A percentile compares a stretch with the other conserved stretches of the same genome.
Evolutionary conservation across 441 rosid genomes (phyloP).

Genomic region (Brassica hybrid): DNA sequence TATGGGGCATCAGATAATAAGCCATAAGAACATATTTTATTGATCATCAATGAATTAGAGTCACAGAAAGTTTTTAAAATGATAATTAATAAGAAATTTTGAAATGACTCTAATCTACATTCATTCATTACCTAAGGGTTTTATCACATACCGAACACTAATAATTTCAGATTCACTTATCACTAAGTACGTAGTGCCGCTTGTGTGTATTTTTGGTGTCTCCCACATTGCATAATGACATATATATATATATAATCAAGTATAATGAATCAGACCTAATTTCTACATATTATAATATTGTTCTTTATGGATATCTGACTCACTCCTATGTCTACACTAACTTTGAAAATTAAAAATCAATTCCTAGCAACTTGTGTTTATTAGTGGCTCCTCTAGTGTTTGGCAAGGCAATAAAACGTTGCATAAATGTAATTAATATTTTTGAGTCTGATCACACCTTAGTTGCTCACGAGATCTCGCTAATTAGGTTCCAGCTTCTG

Average conservation of each 20-base stretch:
- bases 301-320: constrained; percentile 44
- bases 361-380: constrained; percentile 27
- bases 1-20: not conserved
- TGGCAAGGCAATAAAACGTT: constrained; percentile 1
- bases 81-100: not conserved
- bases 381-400: constrained; percentile 14
- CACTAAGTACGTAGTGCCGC: constrained; percentile 30
- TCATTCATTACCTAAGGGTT: not conserved
- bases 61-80: not conserved
- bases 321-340: constrained; percentile 35
- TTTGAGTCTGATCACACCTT: not conserved
- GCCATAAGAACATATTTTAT: not conserved
- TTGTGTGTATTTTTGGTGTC: constrained; percentile 39
- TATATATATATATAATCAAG: constrained; percentile 18
- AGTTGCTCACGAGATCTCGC: not conserved
- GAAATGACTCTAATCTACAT: not conserved
- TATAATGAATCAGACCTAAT: constrained; percentile 35
- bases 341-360: constrained; percentile 5
- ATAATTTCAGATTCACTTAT: constrained; percentile 26
- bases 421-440: not conserved
- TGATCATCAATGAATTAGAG: not conserved
- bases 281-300: constrained; percentile 38
- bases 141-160: not conserved
- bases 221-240: constrained; percentile 33
- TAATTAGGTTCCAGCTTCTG: not conserved